A percentile compares a stretch with the other conserved stretches of the same genome.
phyloP scores from a whole-genome alignment of 2,329 filamentous ascomycete species.

The Domatiomyces catenatus region DNA sequence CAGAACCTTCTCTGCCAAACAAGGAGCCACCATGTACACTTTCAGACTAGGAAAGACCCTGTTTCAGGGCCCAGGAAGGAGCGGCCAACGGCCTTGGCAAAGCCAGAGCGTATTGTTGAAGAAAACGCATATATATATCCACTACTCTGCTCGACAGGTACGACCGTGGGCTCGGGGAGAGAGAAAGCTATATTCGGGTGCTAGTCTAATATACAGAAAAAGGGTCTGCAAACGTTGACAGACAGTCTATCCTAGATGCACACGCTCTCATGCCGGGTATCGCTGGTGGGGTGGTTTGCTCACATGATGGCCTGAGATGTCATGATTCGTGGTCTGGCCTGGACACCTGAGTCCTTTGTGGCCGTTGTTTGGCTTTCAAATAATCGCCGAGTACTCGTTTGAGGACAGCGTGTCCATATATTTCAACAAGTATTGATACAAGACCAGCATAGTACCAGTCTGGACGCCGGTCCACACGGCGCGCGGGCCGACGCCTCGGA shows the following conservation, averaged over 20 bases:
- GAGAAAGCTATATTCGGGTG: too few relatives aligned
- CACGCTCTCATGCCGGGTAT: neutral
- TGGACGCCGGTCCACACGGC: slow-evolving; percentile 96
- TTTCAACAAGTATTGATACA: slow-evolving; percentile 78
- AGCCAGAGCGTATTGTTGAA: too few relatives aligned
- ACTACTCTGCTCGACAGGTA: too few relatives aligned
- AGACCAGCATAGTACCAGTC: slow-evolving; percentile 87
- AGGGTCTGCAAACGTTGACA: neutral
- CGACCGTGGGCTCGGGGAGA: too few relatives aligned
- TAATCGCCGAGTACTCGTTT: slow-evolving; percentile 5
- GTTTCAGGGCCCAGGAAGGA: too few relatives aligned
- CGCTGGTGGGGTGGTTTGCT: neutral
- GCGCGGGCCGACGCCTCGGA: slow-evolving; percentile 82
- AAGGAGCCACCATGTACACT: too few relatives aligned
- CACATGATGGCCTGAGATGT: neutral
- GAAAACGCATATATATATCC: too few relatives aligned
- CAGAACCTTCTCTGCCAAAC: too few relatives aligned
- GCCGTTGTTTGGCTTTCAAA: neutral
- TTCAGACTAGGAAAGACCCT: too few relatives aligned
- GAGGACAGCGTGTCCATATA: slow-evolving; percentile 45
- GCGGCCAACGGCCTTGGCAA: too few relatives aligned
- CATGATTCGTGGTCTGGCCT: neutral
- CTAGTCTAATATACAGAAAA: neutral
- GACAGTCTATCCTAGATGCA: neutral
- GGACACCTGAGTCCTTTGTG: neutral